phyloP scores from a whole-genome alignment of 306 rosid species.

The Dryas octopetala region DNA sequence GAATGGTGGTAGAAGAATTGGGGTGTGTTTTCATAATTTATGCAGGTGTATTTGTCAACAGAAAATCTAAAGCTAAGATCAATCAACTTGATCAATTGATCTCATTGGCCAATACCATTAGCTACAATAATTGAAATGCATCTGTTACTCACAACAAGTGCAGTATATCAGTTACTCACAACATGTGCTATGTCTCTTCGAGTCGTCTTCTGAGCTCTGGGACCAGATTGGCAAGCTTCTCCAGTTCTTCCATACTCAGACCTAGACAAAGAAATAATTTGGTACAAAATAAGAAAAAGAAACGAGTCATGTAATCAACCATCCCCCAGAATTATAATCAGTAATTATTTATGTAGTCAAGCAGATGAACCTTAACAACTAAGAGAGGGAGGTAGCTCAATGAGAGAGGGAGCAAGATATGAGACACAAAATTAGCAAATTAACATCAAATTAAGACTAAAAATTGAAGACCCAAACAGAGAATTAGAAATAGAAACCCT shows the following conservation, averaged over 20 bases:
- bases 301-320: no score
- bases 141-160: slow-evolving; percentile 66
- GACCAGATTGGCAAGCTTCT: slow-evolving; percentile 67
- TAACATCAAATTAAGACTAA: no score
- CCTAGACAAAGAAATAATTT: no score
- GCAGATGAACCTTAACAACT: no score
- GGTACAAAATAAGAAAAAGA: no score
- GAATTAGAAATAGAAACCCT: no score
- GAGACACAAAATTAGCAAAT: no score
- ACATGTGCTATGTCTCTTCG: slow-evolving; percentile 90
- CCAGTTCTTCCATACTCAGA: slow-evolving; percentile 69
- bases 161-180: slow-evolving; percentile 49
- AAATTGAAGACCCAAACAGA: no score
- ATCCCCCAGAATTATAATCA: no score
- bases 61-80: neutral
- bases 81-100: neutral
- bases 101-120: neutral
- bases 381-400: no score
- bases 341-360: no score
- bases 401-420: no score
- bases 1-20: neutral
- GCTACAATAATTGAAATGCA: slow-evolving; percentile 2
- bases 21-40: neutral
- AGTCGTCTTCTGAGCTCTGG: slow-evolving; percentile 78
- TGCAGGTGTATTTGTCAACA: neutral